phyloP scores from a whole-genome alignment of 2,329 filamentous ascomycete genomes.

The Fonsecaea monophora region DNA sequence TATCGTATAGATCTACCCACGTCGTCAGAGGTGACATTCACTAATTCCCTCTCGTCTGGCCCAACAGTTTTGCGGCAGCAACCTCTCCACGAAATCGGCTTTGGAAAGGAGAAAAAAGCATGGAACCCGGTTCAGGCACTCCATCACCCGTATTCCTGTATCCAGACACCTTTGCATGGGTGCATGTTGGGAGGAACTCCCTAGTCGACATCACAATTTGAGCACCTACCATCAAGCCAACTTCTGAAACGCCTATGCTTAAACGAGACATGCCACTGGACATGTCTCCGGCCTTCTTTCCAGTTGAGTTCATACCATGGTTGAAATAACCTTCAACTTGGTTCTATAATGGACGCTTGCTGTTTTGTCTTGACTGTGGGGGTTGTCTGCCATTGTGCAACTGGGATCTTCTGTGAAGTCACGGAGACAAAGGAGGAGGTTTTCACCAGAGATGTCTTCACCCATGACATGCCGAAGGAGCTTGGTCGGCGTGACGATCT shows the following conservation, averaged over 20 bases:
- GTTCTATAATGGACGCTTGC: not conserved
- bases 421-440: not conserved
- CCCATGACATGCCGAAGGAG: not conserved
- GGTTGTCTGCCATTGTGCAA: not conserved
- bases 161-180: not conserved
- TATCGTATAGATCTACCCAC: not conserved
- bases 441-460: not conserved
- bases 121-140: not conserved
- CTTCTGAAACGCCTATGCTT: not conserved
- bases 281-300: not conserved
- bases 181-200: not conserved
- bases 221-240: not conserved
- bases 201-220: not conserved
- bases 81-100: not conserved
- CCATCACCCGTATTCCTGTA: not conserved
- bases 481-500: not conserved
- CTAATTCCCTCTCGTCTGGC: not conserved
- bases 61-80: not conserved
- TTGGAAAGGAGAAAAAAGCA: not conserved
- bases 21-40: not conserved
- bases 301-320: not conserved
- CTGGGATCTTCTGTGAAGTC: not conserved
- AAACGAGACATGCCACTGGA: not conserved
- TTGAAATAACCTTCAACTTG: not conserved
- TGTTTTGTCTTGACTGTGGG: not conserved